These are phyloP conservation scores for Verticillium alfalfae DNA, from an alignment of 2,329 filamentous ascomycete genomes.

Conservation along the genomic window DNA sequence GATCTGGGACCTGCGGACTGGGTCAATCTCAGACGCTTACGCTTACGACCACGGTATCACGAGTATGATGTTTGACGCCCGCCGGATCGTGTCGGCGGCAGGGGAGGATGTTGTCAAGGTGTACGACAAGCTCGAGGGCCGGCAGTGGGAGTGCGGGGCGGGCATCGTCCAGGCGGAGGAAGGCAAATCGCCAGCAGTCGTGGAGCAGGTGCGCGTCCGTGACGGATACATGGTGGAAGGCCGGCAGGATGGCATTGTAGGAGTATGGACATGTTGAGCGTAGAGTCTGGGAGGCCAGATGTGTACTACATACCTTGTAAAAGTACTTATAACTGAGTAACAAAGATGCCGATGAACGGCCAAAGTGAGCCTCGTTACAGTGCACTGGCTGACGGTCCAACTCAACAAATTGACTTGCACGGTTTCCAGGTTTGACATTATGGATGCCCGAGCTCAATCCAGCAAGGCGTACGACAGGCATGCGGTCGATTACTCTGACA, in stretches of 20 bases:
- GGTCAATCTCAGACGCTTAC: slow-evolving; percentile 91
- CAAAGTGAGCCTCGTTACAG: not conserved
- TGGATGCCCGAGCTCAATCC: too few species aligned
- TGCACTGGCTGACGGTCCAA: too few species aligned
- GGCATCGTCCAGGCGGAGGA: slow-evolving; percentile 66
- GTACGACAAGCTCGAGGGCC: slow-evolving; percentile 93
- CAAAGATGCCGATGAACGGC: not conserved
- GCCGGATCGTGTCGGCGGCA: slow-evolving; percentile 83
- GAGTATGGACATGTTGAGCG: slow-evolving; percentile 74
- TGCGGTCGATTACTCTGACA: too few species aligned
- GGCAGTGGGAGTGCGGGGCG: slow-evolving; percentile 94
- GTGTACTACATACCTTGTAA: not conserved
- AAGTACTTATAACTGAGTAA: not conserved
- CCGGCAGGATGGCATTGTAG: slow-evolving; percentile 78
- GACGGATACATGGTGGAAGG: slow-evolving; percentile 94
- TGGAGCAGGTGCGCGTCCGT: slow-evolving; percentile 84
- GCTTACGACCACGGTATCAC: slow-evolving; percentile 90
- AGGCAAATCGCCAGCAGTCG: slow-evolving; percentile 58
- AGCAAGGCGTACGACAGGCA: too few species aligned
- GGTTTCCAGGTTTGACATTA: too few species aligned
- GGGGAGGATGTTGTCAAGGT: slow-evolving; percentile 94
- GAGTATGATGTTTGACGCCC: slow-evolving; percentile 93
- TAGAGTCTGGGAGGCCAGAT: not conserved
- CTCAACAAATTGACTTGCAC: too few species aligned
- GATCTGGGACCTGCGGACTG: slow-evolving; percentile 98